Conservation (phyloP, 2,329 filamentous ascomycete species). For the Capronia americana region DNA sequence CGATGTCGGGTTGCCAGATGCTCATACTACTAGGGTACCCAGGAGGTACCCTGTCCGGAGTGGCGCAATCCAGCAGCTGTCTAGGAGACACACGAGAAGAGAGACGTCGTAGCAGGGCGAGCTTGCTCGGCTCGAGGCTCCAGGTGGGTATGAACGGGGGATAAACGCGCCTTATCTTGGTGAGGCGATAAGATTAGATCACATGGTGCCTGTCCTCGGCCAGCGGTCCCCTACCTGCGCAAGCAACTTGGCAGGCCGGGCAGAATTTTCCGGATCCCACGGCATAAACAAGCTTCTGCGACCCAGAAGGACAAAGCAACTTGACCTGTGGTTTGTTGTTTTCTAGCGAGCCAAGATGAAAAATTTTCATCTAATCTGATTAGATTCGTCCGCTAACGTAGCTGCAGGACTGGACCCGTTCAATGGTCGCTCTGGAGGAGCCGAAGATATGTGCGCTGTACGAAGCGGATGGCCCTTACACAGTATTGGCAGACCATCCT, state of each 20-base stretch:
- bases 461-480: not conserved
- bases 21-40: too few species aligned
- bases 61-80: not conserved
- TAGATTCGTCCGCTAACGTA: not conserved
- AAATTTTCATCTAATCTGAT: constrained; percentile 18
- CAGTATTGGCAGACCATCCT: not conserved
- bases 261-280: not conserved
- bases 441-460: not conserved
- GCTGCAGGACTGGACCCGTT: not conserved
- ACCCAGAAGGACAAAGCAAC: not conserved
- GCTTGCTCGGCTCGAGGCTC: not conserved
- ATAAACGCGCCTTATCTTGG: not conserved
- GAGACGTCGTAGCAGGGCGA: not conserved
- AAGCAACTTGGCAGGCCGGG: too few species aligned
- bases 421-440: not conserved
- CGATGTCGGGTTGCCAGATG: not conserved
- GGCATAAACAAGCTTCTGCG: not conserved
- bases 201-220: not conserved
- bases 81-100: not conserved
- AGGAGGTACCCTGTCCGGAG: not conserved
- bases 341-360: not conserved
- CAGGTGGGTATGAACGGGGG: not conserved
- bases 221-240: not conserved
- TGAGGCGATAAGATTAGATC: constrained; percentile 20
- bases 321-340: constrained; percentile 3